These are phyloP conservation scores for Nakaseomyces kungkrabaensis DNA, from an alignment of 1,139 yeast genomes.

Conservation along the genomic window DNA sequence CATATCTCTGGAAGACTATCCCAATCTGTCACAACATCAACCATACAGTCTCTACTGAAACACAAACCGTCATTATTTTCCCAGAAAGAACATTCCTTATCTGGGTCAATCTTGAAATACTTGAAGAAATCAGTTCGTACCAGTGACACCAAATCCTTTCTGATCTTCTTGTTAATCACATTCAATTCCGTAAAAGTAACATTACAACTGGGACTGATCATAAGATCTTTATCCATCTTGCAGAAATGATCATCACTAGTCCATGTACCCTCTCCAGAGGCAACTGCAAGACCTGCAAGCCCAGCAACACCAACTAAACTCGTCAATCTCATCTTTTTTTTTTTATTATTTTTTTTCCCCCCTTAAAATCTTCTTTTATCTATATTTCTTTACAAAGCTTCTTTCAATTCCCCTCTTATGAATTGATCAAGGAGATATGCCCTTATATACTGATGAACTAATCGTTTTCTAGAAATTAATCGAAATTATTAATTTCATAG, in stretches of 20 bases:
- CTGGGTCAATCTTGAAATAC: constrained; percentile 78
- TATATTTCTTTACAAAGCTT: no score
- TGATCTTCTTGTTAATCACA: constrained; percentile 38
- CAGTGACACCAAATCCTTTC: constrained; percentile 47
- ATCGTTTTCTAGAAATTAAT: no score
- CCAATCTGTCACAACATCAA: constrained; percentile 64
- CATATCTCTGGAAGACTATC: constrained; percentile 59
- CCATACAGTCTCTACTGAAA: constrained; percentile 89
- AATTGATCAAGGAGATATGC: no score
- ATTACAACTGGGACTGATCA: constrained; percentile 35
- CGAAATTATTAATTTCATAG: no score
- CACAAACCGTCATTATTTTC: constrained; percentile 70
- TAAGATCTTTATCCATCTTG: constrained; percentile 28
- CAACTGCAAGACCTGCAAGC: constrained; percentile 1
- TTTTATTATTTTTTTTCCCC: background rate
- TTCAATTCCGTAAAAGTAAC: constrained; percentile 48
- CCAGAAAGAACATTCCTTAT: constrained; percentile 84
- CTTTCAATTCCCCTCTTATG: no score
- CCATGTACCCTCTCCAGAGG: background rate
- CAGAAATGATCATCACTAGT: constrained; percentile 22
- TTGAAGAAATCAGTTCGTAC: constrained; percentile 70
- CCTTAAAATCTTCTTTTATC: background rate
- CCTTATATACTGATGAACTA: no score
- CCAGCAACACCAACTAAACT: background rate
- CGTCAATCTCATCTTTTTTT: background rate